Percentiles rank a stretch among this genome's conserved stretches.
These are phyloP conservation scores for Salicornia ramosissima DNA, from an alignment of 148 eudicot genomes.

Conservation along the genomic window DNA sequence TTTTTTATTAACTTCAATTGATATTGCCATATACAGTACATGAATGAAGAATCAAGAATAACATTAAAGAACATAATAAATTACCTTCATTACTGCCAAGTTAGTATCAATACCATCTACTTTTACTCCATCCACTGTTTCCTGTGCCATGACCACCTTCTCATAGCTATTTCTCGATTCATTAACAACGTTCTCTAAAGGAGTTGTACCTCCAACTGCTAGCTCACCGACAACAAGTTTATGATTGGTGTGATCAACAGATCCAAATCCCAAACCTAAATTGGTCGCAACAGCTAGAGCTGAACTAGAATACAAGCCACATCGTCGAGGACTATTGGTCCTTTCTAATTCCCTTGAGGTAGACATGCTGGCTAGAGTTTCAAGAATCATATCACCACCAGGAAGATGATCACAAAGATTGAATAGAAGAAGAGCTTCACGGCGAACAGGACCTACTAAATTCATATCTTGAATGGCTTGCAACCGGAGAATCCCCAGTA, in stretches of 20 bases:
- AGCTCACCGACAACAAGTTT: constrained; percentile 70
- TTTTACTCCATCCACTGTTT: constrained; percentile 87
- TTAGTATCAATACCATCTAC: constrained; percentile 93
- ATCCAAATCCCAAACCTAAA: constrained; percentile 64
- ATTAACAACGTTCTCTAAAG: constrained; percentile 73
- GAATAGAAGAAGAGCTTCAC: constrained; percentile 70
- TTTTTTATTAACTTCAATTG: background rate
- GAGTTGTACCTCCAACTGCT: constrained; percentile 72
- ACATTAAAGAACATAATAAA: background rate
- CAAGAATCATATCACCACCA: constrained; percentile 80
- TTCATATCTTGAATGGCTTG: constrained; percentile 75
- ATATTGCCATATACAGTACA: background rate
- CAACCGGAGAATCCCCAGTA: constrained; percentile 76
- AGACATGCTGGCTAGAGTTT: constrained; percentile 72
- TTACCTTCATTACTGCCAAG: constrained; percentile 87
- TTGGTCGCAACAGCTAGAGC: constrained; percentile 62
- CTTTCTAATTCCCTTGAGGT: constrained; percentile 49
- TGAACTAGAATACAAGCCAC: constrained; percentile 61
- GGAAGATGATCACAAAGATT: constrained; percentile 92
- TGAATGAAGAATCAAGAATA: background rate
- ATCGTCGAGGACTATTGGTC: constrained; percentile 38
- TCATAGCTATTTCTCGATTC: constrained; percentile 78
- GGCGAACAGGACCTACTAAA: constrained; percentile 39
- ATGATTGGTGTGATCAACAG: constrained; percentile 31
- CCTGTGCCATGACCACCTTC: constrained; percentile 71